Evolutionary conservation across 2,329 filamentous ascomycete genomes (phyloP).

Genomic region (Aureobasidium sp.): DNA sequence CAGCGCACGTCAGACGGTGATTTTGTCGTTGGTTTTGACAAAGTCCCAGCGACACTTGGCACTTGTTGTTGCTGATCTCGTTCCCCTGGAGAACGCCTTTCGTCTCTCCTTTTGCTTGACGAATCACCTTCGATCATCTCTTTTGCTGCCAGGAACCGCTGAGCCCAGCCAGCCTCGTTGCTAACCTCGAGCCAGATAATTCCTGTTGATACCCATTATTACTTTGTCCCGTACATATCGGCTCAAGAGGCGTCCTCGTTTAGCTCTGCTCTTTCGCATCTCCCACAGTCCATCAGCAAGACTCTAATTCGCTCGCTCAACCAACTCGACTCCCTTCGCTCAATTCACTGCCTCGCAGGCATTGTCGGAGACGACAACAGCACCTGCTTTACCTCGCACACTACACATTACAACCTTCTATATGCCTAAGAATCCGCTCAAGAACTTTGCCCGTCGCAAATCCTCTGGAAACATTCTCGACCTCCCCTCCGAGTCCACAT

Average conservation of each 20-base stretch:
- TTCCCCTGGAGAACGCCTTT: constrained; percentile 1
- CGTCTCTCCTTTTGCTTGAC: not conserved
- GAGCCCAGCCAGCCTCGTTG: not conserved
- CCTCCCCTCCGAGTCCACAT: constrained; percentile 15
- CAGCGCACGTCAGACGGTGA: not conserved
- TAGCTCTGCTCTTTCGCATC: constrained; percentile 1
- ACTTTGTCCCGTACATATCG: constrained; percentile 1
- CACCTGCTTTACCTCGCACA: not conserved
- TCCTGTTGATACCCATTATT: constrained; percentile 1
- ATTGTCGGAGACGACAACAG: constrained; percentile 6
- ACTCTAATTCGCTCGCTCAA: constrained; percentile 1
- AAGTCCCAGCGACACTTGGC: constrained; percentile 3
- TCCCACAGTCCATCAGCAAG: not conserved
- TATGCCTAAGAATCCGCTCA: constrained; percentile 50
- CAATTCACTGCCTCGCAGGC: not conserved
- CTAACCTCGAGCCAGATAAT: constrained; percentile 9
- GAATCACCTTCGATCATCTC: not conserved
- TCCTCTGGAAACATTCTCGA: constrained; percentile 48
- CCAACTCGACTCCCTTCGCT: not conserved
- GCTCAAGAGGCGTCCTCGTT: not conserved
- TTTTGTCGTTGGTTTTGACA: not conserved
- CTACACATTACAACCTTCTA: constrained; percentile 16
- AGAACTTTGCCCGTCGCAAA: constrained; percentile 44
- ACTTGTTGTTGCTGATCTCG: constrained; percentile 1
- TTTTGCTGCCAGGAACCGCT: not conserved